Conservation (phyloP, 768 basidiomycete species). For the Termitomyces sp. region DNA sequence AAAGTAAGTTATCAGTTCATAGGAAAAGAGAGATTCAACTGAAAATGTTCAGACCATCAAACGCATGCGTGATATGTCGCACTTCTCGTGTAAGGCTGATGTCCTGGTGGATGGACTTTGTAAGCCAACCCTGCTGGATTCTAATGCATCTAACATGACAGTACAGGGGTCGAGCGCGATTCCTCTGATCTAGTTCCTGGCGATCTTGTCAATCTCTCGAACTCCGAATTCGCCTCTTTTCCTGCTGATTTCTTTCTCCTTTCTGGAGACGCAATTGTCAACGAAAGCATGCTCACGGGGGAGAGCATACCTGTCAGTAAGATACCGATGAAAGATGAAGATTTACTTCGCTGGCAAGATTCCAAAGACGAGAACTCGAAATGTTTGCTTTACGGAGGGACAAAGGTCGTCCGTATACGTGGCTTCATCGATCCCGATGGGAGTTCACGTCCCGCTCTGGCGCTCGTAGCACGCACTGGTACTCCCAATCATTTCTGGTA, state of each 20-base stretch:
- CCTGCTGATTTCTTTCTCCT: constrained; percentile 92
- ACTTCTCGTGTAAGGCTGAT: constrained; percentile 73
- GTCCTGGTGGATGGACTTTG: constrained; percentile 69
- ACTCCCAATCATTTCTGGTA: constrained; percentile 9
- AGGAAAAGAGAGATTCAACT: neutral
- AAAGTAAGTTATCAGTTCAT: constrained; percentile 44
- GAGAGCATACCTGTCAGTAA: constrained; percentile 98
- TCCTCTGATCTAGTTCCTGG: constrained; percentile 86
- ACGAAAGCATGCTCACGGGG: constrained; percentile 98
- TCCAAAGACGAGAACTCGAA: constrained; percentile 70
- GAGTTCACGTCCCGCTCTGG: constrained; percentile 60
- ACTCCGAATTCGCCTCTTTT: constrained; percentile 62
- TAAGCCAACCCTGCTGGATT: constrained; percentile 29
- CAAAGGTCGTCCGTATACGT: constrained; percentile 83
- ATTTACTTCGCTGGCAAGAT: constrained; percentile 65
- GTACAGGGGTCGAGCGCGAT: constrained; percentile 60
- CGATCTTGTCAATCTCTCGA: constrained; percentile 87
- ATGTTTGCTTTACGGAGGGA: constrained; percentile 86
- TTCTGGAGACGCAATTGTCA: constrained; percentile 95
- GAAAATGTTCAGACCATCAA: constrained; percentile 61
- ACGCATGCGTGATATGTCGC: constrained; percentile 95
- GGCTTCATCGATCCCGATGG: constrained; percentile 50
- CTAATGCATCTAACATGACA: neutral
- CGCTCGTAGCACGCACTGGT: constrained; percentile 86
- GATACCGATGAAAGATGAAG: constrained; percentile 73